phyloP scores from a whole-genome alignment of 768 basidiomycete genomes.

The Mycena belliarum region DNA sequence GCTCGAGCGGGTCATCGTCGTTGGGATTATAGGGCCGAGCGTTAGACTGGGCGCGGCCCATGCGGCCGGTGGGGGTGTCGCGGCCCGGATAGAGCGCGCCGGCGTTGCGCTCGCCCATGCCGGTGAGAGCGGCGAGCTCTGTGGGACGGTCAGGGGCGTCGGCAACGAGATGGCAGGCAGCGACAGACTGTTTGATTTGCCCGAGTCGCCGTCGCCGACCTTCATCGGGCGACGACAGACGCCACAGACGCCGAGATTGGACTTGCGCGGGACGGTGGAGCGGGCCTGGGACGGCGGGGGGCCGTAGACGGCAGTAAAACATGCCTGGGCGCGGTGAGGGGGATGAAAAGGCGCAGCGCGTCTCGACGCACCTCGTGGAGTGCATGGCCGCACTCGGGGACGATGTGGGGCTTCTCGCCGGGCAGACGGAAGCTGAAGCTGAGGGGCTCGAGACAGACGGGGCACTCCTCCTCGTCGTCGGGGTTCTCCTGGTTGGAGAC shows the following conservation, averaged over 20 bases:
- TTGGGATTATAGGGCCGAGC: conserved; percentile 62
- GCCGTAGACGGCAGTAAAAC: conserved; percentile 96
- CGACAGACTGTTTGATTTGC: conserved; percentile 84
- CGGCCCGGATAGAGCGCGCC: conserved; percentile 69
- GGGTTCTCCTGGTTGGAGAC: conserved; percentile 62
- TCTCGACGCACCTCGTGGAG: conserved; percentile 79
- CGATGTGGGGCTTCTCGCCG: conserved; percentile 96
- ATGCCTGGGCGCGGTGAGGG: conserved; percentile 60
- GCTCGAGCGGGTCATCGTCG: conserved; percentile 86
- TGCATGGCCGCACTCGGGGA: conserved; percentile 96
- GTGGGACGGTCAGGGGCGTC: conserved; percentile 4
- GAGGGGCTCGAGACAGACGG: conserved; percentile 94
- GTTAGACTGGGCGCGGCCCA: conserved; percentile 31
- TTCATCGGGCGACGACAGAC: conserved; percentile 98
- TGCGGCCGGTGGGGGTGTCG: conserved; percentile 57
- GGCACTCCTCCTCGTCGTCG: conserved; percentile 89
- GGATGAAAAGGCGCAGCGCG: background rate
- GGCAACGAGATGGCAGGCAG: background rate
- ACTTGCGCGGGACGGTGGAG: conserved; percentile 60
- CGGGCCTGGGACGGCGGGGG: conserved; percentile 66
- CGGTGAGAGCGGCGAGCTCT: conserved; percentile 95
- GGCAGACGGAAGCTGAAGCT: conserved; percentile 90
- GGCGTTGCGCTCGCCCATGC: conserved; percentile 69
- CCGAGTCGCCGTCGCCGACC: conserved; percentile 82
- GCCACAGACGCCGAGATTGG: conserved; percentile 92